Evolutionary conservation across 2,329 filamentous ascomycete genomes (phyloP).

Genomic region (Botryotinia calthae): DNA sequence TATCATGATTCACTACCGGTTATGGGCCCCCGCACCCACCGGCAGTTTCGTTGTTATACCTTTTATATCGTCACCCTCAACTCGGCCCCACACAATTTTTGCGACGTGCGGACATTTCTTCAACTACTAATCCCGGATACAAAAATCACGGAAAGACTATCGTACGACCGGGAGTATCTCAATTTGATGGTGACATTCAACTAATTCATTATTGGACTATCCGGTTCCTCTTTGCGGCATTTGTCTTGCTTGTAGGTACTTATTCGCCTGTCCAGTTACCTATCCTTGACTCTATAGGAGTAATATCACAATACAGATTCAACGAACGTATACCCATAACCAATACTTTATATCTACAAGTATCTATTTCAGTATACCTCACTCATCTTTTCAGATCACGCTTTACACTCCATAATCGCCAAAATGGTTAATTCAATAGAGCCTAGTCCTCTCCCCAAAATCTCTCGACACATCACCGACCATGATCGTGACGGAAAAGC

Average conservation of each 20-base stretch:
- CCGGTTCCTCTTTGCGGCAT: background rate
- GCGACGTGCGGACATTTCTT: background rate
- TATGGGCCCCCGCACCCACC: background rate
- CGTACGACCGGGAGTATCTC: background rate
- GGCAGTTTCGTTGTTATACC: background rate
- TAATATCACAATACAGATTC: background rate
- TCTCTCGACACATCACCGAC: background rate
- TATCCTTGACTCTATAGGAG: background rate
- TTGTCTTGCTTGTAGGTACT: background rate
- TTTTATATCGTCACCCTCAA: background rate
- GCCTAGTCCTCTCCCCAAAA: background rate
- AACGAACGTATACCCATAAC: background rate
- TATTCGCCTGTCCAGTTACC: background rate
- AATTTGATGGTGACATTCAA: background rate
- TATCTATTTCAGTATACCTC: background rate
- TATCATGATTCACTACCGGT: background rate
- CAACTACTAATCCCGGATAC: background rate
- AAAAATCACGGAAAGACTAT: background rate
- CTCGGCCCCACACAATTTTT: background rate
- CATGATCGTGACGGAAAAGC: background rate
- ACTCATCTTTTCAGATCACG: background rate
- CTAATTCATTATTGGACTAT: background rate
- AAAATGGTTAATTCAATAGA: background rate
- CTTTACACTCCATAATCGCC: background rate
- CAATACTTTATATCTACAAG: background rate